These are phyloP conservation scores for Aspergillus pseudoviridinutans DNA, from an alignment of 2,329 filamentous ascomycete genomes.

Conservation along the genomic window DNA sequence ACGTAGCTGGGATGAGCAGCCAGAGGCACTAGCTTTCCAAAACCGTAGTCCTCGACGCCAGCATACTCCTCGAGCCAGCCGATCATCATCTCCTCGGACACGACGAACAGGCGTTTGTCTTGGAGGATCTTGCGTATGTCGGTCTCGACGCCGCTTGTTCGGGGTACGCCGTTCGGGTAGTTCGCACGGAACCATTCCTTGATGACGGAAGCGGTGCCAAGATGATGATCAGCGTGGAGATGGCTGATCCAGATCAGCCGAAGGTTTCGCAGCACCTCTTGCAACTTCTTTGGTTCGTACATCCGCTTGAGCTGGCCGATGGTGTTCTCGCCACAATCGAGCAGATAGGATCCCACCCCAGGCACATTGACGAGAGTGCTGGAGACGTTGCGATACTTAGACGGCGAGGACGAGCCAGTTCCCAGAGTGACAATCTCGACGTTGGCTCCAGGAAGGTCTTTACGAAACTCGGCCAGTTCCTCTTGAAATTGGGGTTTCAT, in stretches of 20 bases:
- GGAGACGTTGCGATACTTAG: conserved; percentile 93
- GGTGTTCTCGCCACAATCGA: conserved; percentile 91
- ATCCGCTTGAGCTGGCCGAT: conserved; percentile 78
- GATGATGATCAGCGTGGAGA: conserved; percentile 91
- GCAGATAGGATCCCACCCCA: conserved; percentile 77
- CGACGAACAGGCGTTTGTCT: conserved; percentile 56
- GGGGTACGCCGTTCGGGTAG: conserved; percentile 35
- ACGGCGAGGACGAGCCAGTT: conserved; percentile 85
- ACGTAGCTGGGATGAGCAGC: conserved; percentile 29
- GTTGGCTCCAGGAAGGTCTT: conserved; percentile 68
- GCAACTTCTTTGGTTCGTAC: conserved; percentile 61
- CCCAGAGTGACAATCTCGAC: conserved; percentile 83
- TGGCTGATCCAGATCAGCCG: conserved; percentile 90
- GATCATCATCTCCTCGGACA: conserved; percentile 68
- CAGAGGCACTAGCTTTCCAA: conserved; percentile 53
- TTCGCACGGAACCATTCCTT: conserved; percentile 69
- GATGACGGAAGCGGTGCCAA: conserved; percentile 78
- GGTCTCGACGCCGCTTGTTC: conserved; percentile 39
- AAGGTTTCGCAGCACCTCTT: conserved; percentile 70
- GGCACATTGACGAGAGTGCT: conserved; percentile 81
- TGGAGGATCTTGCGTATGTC: conserved; percentile 35
- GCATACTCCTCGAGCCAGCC: conserved; percentile 76
- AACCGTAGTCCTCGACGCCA: conserved; percentile 71
- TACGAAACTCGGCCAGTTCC: conserved; percentile 45
- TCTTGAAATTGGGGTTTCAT: conserved; percentile 28